Evolutionary conservation across 75 land plant genomes (phyloP), one percentile per base, ranked within the genome.

Genomic region (Picea sitchensis): DNA sequence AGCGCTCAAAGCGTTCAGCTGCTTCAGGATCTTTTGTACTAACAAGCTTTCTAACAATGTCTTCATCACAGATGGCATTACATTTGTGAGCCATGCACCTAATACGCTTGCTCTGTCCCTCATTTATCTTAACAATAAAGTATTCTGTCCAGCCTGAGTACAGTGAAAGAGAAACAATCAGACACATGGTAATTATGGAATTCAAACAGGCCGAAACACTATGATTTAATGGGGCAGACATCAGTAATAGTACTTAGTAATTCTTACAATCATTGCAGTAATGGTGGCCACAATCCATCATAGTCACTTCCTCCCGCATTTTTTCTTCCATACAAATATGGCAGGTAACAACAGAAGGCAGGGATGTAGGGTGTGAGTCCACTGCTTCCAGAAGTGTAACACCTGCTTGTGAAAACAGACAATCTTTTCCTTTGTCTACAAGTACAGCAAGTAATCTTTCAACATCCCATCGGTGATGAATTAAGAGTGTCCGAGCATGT

Each of bases 81-180:
- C 98, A 96, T 78, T 92, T 91, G 76, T 87, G 92, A 23, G 85
- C 93, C 98, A 96, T 96, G 86, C 98, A 96, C 47, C 78, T 89
- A 72, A 96, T 83, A 38, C 93, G 91, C 75, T 85, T 87, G 73
- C 96, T 94, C 80, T 90, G 88, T 21, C 98, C 98, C 63, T 94
- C 98, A 74, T 82, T 94, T 71, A 96, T 96, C 83, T 92, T 92
- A 26, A 94, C 87, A 76, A 88, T 85, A 76, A 96, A 96, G 73
- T 94, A 86, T 58, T 86, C 87, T 21, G 87, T 90, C 98, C 96
- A 96, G 76, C 98, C 98, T 96, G 91, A 63, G 20, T 23, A 82
- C 23, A 79, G 75, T 76, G 57, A 14, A 59, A 71, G 21, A 5
- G 21, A 38, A 32, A 7, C 3, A 78, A 69, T 77, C 23, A 47